Base-by-base conservation (phyloP, 2,329 filamentous ascomycete species). In the Capronia americana region DNA sequence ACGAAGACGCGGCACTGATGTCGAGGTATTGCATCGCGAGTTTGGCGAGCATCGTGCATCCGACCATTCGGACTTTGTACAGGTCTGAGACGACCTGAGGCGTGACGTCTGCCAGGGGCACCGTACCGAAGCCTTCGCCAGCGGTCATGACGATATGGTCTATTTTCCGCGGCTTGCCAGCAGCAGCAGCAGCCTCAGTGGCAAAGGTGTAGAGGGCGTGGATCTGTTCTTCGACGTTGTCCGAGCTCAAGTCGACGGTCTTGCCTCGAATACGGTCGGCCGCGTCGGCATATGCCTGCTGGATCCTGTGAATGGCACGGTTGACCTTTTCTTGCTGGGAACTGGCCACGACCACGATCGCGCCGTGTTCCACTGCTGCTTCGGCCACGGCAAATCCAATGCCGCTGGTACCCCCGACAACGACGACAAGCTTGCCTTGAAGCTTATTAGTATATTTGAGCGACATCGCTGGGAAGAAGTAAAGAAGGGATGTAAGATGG, bases 61-160 rank as follows among this genome's bases (percentile, higher is more conserved):
- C 78, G 11, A 79, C 44, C 57, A 78, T 73, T 1, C 81, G 77
- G 38, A 82, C 73, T 6, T 72, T 71, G 48, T 74, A 74, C 0
- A 61, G 61, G 0, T 62, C 56, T 12, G 75, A 24, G 7, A 78
- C 65, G 0, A 34, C 63, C 0, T 74, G 69, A 0, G 71, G 30
- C 0, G 74, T 77, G 1, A 77, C 55, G 0, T 79, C 74, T 0
- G 63, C 26, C 4, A 82, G 56, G 3, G 72, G 73, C 0, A 57
- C 59, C 1, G 69, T 11, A 1, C 46, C 10, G 3, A 73, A 57
- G 2, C 63, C 24, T 61, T 84, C 81, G 24, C 82, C 85, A 0
- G 85, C 84, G 0, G 84, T 85, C 74, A 77, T 80, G 61, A 85
- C 75, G 11, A 86, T 77, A 68, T 86, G 85, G 67, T 87, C 80